phyloP scores from a whole-genome alignment of 202 grass and related monocot species.

The Panicum virgatum region DNA sequence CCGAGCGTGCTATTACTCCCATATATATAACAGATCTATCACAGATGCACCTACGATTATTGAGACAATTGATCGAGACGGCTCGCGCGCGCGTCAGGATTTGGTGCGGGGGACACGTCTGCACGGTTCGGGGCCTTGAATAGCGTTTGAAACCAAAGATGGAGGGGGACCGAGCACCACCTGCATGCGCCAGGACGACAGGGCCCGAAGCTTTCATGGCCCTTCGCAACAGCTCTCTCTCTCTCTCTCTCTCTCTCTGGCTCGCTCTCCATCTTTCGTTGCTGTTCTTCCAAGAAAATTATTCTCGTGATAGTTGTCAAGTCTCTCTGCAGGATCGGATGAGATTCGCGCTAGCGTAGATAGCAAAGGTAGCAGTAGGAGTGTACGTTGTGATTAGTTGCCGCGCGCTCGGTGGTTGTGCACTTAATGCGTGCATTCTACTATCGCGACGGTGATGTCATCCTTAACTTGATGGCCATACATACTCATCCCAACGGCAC shows the following conservation, averaged over 20 bases:
- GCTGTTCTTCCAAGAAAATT: neutral
- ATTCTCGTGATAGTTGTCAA: neutral
- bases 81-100: neutral
- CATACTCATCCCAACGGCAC: neutral
- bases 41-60: neutral
- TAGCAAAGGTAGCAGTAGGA: neutral
- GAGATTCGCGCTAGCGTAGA: too few relatives aligned
- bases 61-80: neutral
- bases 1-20: too few relatives aligned
- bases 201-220: too few relatives aligned
- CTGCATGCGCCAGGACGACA: too few relatives aligned
- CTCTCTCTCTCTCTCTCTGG: neutral
- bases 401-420: neutral
- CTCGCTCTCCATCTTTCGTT: neutral
- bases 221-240: too few relatives aligned
- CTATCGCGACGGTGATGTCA: neutral
- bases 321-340: too few relatives aligned
- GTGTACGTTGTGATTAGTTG: neutral
- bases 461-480: neutral
- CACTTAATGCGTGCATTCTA: neutral
- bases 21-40: too few relatives aligned
- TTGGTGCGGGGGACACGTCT: conserved; percentile 25
- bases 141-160: conserved; percentile 1
- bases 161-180: too few relatives aligned
- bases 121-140: neutral